These are phyloP conservation scores for Fusarium sp. DNA, from an alignment of 2,329 filamentous ascomycete species.

Conservation along the genomic window DNA sequence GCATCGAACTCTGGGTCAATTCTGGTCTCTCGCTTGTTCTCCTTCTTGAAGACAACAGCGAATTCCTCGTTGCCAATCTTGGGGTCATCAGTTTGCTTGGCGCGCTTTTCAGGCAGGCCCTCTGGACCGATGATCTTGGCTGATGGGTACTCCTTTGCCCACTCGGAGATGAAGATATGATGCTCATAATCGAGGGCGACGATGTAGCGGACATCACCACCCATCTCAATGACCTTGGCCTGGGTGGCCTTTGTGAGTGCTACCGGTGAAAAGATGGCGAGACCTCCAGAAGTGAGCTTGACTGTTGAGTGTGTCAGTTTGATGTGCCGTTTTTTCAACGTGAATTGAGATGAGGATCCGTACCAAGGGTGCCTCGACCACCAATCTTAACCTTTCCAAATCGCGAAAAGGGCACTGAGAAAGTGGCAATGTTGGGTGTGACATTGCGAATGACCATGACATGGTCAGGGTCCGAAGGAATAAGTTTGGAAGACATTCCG, in stretches of 20 bases:
- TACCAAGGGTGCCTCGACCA: slow-evolving; percentile 87
- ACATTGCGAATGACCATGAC: slow-evolving; percentile 93
- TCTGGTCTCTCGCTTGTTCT: slow-evolving; percentile 62
- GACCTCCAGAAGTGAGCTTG: slow-evolving; percentile 78
- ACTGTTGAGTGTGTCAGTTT: slow-evolving; percentile 62
- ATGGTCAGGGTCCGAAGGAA: slow-evolving; percentile 78
- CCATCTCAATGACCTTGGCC: slow-evolving; percentile 71
- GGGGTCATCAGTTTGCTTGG: slow-evolving; percentile 62
- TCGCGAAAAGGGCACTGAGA: slow-evolving; percentile 86
- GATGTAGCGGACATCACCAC: slow-evolving; percentile 83
- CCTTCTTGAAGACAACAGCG: slow-evolving; percentile 73
- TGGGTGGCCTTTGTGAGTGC: slow-evolving; percentile 82
- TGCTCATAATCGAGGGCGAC: slow-evolving; percentile 91
- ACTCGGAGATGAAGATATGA: slow-evolving; percentile 91
- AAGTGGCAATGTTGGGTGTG: slow-evolving; percentile 80
- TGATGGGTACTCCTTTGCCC: slow-evolving; percentile 81
- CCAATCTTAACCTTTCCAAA: slow-evolving; percentile 85
- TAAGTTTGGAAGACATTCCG: slow-evolving; percentile 72
- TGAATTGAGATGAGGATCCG: slow-evolving; percentile 39
- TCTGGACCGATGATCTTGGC: slow-evolving; percentile 86
- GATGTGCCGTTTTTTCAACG: neutral
- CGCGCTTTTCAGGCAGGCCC: slow-evolving; percentile 85
- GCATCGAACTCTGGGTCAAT: slow-evolving; percentile 83
- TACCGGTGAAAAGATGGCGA: slow-evolving; percentile 93
- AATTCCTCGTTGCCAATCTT: slow-evolving; percentile 69